These are phyloP conservation scores for Podila horticola DNA, from an alignment of 192 early-diverging fungal genomes.

Conservation along the genomic window DNA sequence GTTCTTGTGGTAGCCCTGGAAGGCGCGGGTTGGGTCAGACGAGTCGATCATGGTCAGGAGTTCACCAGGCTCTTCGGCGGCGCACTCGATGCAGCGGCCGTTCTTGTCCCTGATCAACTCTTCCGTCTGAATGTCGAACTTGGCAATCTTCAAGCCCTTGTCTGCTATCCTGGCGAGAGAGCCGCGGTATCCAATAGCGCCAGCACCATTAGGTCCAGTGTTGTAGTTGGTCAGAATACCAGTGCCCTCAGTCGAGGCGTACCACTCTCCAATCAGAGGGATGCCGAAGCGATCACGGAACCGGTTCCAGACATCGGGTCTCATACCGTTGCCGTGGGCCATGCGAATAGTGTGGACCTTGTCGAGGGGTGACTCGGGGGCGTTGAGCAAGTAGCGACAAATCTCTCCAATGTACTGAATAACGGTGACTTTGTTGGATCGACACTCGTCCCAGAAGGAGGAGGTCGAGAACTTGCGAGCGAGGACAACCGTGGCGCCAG, in stretches of 20 bases:
- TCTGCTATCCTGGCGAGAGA: slow-evolving; percentile 46
- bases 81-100: slow-evolving; percentile 64
- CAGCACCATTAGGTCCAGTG: slow-evolving; percentile 63
- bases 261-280: slow-evolving; percentile 70
- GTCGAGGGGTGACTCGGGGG: slow-evolving; percentile 60
- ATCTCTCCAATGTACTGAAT: slow-evolving; percentile 78
- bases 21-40: slow-evolving; percentile 36
- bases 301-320: slow-evolving; percentile 73
- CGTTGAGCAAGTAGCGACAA: slow-evolving; percentile 69
- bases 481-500: slow-evolving; percentile 64
- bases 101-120: slow-evolving; percentile 60
- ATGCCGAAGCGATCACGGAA: slow-evolving; percentile 74
- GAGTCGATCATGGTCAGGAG: slow-evolving; percentile 41
- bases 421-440: slow-evolving; percentile 55
- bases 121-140: slow-evolving; percentile 67
- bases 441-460: slow-evolving; percentile 66
- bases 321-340: slow-evolving; percentile 77
- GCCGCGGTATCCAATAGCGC: slow-evolving; percentile 70
- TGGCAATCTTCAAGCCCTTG: slow-evolving; percentile 59
- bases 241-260: slow-evolving; percentile 74
- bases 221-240: slow-evolving; percentile 59
- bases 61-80: slow-evolving; percentile 67
- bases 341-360: slow-evolving; percentile 65
- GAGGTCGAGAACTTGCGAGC: slow-evolving; percentile 66
- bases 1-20: slow-evolving; percentile 64